Conservation (phyloP, 2,329 filamentous ascomycete species). For the Leptographium procerum region DNA sequence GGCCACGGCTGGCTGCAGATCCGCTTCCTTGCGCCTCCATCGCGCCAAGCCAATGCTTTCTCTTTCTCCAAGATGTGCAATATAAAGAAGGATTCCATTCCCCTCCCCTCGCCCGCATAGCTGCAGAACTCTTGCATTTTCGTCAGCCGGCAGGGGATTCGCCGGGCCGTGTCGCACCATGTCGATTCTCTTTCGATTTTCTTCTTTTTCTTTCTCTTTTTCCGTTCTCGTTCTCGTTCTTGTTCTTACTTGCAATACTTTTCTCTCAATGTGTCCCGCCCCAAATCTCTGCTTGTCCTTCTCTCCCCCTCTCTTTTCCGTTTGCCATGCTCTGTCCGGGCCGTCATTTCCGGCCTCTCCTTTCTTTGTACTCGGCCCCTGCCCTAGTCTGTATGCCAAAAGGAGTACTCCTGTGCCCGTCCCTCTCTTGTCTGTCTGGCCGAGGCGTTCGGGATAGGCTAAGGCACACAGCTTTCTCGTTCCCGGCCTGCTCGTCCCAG, state of each 20-base stretch:
- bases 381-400: no score
- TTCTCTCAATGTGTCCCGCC: neutral
- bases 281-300: no score
- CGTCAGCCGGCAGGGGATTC: neutral
- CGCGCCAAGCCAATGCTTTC: neutral
- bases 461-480: no score
- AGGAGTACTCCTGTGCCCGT: no score
- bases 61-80: neutral
- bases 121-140: neutral
- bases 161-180: neutral
- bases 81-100: neutral
- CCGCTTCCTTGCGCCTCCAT: neutral
- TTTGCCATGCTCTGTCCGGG: neutral
- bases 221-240: no score
- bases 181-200: neutral
- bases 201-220: neutral
- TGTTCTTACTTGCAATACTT: neutral
- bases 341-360: neutral
- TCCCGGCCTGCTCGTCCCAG: no score
- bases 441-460: neutral
- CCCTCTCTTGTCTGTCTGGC: no score
- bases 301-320: no score
- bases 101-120: neutral
- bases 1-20: no score
- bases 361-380: neutral